A percentile compares a stretch with the other conserved stretches of the same genome.
Evolutionary conservation across 306 rosid species (phyloP).

Genomic region (Prunus armeniaca): DNA sequence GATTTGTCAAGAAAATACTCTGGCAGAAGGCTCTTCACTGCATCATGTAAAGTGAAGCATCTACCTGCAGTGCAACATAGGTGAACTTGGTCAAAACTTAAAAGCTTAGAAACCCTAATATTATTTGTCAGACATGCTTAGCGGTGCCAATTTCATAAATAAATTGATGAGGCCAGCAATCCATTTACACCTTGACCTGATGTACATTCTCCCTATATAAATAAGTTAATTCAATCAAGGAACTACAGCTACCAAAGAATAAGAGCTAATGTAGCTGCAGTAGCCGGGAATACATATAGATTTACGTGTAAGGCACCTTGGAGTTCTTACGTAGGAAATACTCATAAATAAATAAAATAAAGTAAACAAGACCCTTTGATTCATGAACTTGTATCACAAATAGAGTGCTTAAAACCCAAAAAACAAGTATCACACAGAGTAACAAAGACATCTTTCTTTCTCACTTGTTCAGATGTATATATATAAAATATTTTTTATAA

Average conservation of each 20-base stretch:
- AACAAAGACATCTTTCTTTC: background rate
- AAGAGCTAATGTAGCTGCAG: background rate
- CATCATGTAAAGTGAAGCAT: conserved; percentile 66
- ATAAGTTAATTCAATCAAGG: background rate
- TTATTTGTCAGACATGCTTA: background rate
- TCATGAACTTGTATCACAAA: background rate
- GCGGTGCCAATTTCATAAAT: background rate
- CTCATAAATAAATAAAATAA: background rate
- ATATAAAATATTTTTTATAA: too few relatives aligned
- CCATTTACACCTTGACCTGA: background rate
- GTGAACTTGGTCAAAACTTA: background rate
- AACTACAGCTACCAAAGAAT: background rate
- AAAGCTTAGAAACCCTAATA: background rate
- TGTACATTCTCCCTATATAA: background rate
- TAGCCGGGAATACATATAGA: background rate
- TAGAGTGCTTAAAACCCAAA: background rate
- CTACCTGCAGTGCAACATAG: conserved; percentile 51
- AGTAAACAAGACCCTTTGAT: background rate
- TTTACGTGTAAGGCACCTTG: background rate
- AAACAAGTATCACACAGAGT: background rate
- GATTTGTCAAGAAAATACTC: conserved; percentile 48
- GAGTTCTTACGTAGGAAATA: background rate
- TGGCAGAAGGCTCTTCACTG: conserved; percentile 66
- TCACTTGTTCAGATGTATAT: background rate
- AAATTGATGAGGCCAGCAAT: background rate